A percentile compares a stretch with the other conserved stretches of the same genome.
These are phyloP conservation scores for Aegilops speltoides DNA, from an alignment of 176 grass and related monocot genomes.

Conservation along the genomic window DNA sequence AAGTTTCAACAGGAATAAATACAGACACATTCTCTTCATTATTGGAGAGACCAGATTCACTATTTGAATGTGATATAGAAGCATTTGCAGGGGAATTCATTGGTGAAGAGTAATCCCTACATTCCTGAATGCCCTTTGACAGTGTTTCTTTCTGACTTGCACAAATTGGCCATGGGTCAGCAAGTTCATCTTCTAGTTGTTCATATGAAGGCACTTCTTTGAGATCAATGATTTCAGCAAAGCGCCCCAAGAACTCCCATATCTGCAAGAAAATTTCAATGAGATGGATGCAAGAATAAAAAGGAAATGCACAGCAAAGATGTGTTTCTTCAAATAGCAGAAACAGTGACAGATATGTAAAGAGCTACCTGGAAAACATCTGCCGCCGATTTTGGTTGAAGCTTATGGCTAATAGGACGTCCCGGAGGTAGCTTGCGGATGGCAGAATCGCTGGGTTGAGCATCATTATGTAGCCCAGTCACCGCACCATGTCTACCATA, in stretches of 20 bases:
- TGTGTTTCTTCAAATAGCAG: constrained; percentile 13
- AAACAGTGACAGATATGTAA: constrained; percentile 21
- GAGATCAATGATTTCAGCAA: constrained; percentile 71
- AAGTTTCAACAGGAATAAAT: constrained; percentile 79
- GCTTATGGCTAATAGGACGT: constrained; percentile 67
- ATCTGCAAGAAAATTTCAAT: constrained; percentile 55
- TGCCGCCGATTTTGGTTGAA: constrained; percentile 73
- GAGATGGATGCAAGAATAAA: constrained; percentile 29
- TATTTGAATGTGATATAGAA: constrained; percentile 49
- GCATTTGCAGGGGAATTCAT: constrained; percentile 47
- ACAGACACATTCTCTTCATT: constrained; percentile 46
- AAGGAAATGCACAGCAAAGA: constrained; percentile 33
- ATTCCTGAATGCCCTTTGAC: constrained; percentile 37
- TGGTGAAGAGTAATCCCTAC: constrained; percentile 43
- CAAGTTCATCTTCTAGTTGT: constrained; percentile 90
- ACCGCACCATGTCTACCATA: constrained; percentile 42
- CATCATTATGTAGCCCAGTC: constrained; percentile 34
- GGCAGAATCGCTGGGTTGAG: constrained; percentile 34
- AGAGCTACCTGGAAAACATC: constrained; percentile 87
- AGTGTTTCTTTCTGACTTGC: constrained; percentile 43
- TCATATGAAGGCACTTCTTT: constrained; percentile 85
- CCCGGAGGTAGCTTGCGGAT: constrained; percentile 58
- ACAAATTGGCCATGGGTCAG: constrained; percentile 82
- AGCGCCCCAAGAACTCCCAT: constrained; percentile 78
- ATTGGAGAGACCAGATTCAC: constrained; percentile 46